These are phyloP conservation scores for Phytopythium helicoides DNA, from an alignment of 352 stramenopile species.

Conservation along the genomic window DNA sequence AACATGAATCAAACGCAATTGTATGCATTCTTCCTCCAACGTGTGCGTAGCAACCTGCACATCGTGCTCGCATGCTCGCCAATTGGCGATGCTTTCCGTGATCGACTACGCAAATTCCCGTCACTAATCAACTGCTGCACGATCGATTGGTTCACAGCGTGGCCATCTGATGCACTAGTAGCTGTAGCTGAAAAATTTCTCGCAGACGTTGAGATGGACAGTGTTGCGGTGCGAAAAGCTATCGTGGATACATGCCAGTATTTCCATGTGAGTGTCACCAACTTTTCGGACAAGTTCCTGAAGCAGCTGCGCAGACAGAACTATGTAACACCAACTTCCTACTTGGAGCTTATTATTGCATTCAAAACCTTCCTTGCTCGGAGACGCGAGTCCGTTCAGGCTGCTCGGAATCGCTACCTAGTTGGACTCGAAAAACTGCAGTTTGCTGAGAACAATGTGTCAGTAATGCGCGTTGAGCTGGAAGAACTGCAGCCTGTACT, in stretches of 20 bases:
- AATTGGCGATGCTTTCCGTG: conserved; percentile 93
- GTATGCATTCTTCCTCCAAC: conserved; percentile 93
- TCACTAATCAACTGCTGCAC: conserved; percentile 97
- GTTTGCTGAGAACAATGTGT: conserved; percentile 92
- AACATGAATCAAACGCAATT: conserved; percentile 91
- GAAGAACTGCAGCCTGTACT: conserved; percentile 93
- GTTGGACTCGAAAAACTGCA: conserved; percentile 93
- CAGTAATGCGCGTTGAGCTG: conserved; percentile 93
- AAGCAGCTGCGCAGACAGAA: conserved; percentile 87
- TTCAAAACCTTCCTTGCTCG: conserved; percentile 90
- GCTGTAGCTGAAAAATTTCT: conserved; percentile 94
- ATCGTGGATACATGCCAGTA: conserved; percentile 92
- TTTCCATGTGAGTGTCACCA: conserved; percentile 91
- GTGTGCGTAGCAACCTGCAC: conserved; percentile 90
- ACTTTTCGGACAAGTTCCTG: conserved; percentile 84
- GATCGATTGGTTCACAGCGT: conserved; percentile 97
- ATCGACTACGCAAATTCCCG: conserved; percentile 93
- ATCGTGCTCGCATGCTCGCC: conserved; percentile 94
- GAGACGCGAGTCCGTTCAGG: conserved; percentile 81
- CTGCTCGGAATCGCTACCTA: conserved; percentile 86
- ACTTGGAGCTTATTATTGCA: conserved; percentile 93
- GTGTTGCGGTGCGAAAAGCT: conserved; percentile 48
- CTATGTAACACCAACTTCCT: conserved; percentile 95
- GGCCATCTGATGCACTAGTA: conserved; percentile 91
- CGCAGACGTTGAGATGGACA: conserved; percentile 88